These are phyloP conservation scores for Nigrograna mackinnonii DNA, from an alignment of 2,329 filamentous ascomycete genomes.

Conservation along the genomic window DNA sequence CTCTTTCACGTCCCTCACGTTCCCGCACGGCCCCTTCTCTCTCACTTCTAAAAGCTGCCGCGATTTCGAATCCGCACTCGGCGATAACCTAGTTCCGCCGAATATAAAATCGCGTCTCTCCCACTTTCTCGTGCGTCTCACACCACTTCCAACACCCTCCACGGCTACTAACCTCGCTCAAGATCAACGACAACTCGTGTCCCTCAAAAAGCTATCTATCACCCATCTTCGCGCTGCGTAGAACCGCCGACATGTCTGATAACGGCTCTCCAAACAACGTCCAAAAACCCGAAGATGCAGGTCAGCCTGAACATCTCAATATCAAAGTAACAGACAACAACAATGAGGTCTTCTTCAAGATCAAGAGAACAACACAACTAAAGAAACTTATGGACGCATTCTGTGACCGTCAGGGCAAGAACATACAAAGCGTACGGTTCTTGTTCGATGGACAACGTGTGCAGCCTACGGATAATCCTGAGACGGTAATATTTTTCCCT, in stretches of 20 bases:
- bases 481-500: conserved; percentile 68
- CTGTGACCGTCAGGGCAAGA: conserved; percentile 94
- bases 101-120: conserved; percentile 12
- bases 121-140: conserved; percentile 22
- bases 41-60: conserved; percentile 19
- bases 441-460: conserved; percentile 96
- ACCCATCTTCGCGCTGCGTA: not conserved
- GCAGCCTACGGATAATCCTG: conserved; percentile 84
- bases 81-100: conserved; percentile 10
- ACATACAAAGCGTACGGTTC: conserved; percentile 81
- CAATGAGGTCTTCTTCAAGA: conserved; percentile 99
- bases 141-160: conserved; percentile 19
- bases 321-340: conserved; percentile 99
- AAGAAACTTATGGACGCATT: conserved; percentile 99
- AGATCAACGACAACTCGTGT: not conserved
- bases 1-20: conserved; percentile 7
- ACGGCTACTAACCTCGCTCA: conserved; percentile 14
- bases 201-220: conserved; percentile 1
- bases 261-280: conserved; percentile 43
- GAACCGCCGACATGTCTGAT: conserved; percentile 46
- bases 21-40: conserved; percentile 19
- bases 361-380: conserved; percentile 93
- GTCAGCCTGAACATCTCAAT: conserved; percentile 82
- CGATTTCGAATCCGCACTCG: conserved; percentile 2
- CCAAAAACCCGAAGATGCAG: conserved; percentile 49